Percentiles rank a stretch among this genome's conserved stretches.
Evolutionary conservation across 768 basidiomycete genomes (phyloP).

Genomic region (Trametes elegans): DNA sequence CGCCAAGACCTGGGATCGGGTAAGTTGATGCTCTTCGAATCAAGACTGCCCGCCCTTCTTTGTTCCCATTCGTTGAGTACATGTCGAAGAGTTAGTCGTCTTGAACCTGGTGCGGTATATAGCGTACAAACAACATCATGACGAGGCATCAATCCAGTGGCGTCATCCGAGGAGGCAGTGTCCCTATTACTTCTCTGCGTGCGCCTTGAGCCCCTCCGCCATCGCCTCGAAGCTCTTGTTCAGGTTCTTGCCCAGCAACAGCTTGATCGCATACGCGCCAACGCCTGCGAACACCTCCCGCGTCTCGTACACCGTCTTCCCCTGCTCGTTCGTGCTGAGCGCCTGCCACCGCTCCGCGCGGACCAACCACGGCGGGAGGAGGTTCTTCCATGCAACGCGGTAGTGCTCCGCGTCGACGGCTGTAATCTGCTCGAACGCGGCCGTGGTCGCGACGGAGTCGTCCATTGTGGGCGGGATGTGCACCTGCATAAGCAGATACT

Average conservation of each 20-base stretch:
- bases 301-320: constrained; percentile 64
- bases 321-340: constrained; percentile 45
- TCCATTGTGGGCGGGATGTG: constrained; percentile 51
- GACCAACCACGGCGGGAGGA: constrained; percentile 47
- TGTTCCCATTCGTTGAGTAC: too few relatives aligned
- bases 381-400: constrained; percentile 53
- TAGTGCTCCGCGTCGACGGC: constrained; percentile 50
- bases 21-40: too few relatives aligned
- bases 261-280: constrained; percentile 42
- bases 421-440: constrained; percentile 47
- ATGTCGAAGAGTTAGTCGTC: too few relatives aligned
- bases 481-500: constrained; percentile 48
- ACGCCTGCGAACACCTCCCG: constrained; percentile 58
- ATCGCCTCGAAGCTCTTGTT: constrained; percentile 48
- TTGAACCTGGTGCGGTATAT: too few relatives aligned
- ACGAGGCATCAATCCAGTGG: too few relatives aligned
- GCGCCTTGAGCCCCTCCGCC: constrained; percentile 54
- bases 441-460: constrained; percentile 29
- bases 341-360: constrained; percentile 62
- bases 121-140: too few relatives aligned
- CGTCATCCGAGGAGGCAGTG: too few relatives aligned
- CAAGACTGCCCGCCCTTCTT: too few relatives aligned
- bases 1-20: too few relatives aligned
- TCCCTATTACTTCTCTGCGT: constrained; percentile 40
- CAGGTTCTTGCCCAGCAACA: constrained; percentile 43